Evolutionary conservation across 2,329 filamentous ascomycete species (phyloP), one percentile per base, ranked within the genome.

Genomic region (Fusarium aywerte): DNA sequence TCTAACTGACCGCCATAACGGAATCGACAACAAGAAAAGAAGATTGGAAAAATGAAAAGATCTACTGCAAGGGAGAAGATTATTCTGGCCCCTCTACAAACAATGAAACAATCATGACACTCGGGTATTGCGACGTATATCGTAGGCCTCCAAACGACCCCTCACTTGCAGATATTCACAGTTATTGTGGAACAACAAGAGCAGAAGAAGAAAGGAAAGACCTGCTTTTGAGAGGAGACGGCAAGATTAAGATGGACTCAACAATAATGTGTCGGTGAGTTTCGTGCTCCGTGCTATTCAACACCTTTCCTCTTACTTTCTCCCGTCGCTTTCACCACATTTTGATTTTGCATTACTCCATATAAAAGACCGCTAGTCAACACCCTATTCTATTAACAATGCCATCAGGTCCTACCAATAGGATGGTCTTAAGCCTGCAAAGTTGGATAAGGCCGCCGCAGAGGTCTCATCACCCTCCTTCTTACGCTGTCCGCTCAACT

Each of bases 401-500:
- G 49, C 32, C 36, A 20, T 51, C 21, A 40, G 45, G 73, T 62
- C 56, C 62, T 83, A 88, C 86, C 86, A 89, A 74, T 88, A 89
- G 20, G 85, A 80, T 53, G 87, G 86, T 65, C 87, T 81, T 71
- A 89, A 75, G 18, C 87, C 87, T 35, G 85, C 81, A 75, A 90
- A 88, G 71, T 82, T 85, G 23, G 85, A 82, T 69, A 85, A 69
- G 7, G 83, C 78, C 53, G 84, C 80, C n/a, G 75, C 60, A 12
- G 74, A 54, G 58, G 77, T 81, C 58, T 82, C 83, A 21, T 83
- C 82, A 59, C 89, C 85, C 58, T 92, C 90, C 73, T 88, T 90
- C 78, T 91, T 92, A 62, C 90, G 83, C 73, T 92, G 90, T 16
- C 91, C 91, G 42, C 86, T 86, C 73, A 90, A 77, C 88, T 90